Base-by-base conservation (phyloP, 305 asterid species). In the Fraxinus greggii region DNA sequence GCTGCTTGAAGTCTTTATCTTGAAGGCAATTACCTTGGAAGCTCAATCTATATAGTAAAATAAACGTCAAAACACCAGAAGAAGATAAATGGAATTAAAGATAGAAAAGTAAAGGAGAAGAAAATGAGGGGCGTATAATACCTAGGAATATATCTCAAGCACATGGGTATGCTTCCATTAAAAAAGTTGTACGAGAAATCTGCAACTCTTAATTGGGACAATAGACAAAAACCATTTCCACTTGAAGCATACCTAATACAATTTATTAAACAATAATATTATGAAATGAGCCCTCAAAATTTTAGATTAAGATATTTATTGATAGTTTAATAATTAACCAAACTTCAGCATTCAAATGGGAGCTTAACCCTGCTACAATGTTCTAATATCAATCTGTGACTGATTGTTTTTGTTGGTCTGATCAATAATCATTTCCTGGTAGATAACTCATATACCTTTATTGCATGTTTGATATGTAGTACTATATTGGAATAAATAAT, bases 21-120 rank as follows among this genome's bases (percentile, higher is more conserved):
- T 93, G 89, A 83, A 96, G 92, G 89, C 99, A 96, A 79, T 96
- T 96, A 23, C 95, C 99, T 81, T 86, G 92, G 81, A 96, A 96
- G 86, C 93, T 91, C 28, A 90, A 84, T 84, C 97, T 94, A 80
- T 63, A 78, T 79, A 28, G n/a, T 3, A 81, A 67, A 23, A 65
- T 17, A 17, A 59, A 75, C 9, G 63, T 78, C 59, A 83, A 23
- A 87, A 72, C n/a, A 21, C 21, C 5, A 45, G 80, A 28, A 6
- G 17, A 45, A 81, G 7, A 48, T 4, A 33, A 33, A 75, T 35
- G 9, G 5, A 26, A 36, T 51, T 73, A 28, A 10, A 38, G 79
- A 84, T 48, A 33, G 4, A 63, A 40, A 15, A 69, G 26, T 48
- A 70, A 76, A 72, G 65, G n/a, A 67, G 82, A 65, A 17, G 24